These are phyloP conservation scores for Chaetomium strumarium DNA, from an alignment of 2,329 filamentous ascomycete species.

Conservation along the genomic window DNA sequence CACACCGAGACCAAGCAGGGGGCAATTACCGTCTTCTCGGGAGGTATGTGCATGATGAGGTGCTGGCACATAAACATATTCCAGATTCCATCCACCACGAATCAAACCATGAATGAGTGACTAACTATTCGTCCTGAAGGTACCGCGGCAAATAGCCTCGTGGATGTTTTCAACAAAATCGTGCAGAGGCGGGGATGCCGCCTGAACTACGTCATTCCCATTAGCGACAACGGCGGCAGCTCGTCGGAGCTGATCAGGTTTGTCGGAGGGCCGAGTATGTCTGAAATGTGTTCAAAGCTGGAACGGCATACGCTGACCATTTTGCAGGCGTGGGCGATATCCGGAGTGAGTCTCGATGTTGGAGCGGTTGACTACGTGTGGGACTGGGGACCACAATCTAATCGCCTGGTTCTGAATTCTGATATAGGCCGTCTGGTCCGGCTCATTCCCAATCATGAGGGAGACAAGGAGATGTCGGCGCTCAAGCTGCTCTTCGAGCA, in stretches of 20 bases:
- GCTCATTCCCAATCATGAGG: conserved; percentile 67
- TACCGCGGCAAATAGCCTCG: conserved; percentile 88
- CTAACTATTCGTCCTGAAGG: conserved; percentile 37
- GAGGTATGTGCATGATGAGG: conserved; percentile 23
- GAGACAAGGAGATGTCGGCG: conserved; percentile 60
- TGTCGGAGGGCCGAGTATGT: conserved; percentile 80
- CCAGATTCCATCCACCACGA: too few species aligned
- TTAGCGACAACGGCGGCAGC: conserved; percentile 92
- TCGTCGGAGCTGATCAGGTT: conserved; percentile 91
- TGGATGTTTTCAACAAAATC: conserved; percentile 76
- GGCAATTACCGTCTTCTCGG: conserved; percentile 25
- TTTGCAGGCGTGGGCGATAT: conserved; percentile 57
- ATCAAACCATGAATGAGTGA: not conserved
- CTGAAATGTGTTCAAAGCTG: conserved; percentile 10
- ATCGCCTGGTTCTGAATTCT: not conserved
- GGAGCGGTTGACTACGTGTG: not conserved
- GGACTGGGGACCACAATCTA: not conserved
- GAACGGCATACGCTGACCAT: not conserved
- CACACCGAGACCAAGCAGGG: not conserved
- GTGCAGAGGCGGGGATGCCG: conserved; percentile 59
- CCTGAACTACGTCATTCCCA: conserved; percentile 84
- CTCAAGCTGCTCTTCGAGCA: conserved; percentile 86
- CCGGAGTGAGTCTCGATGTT: conserved; percentile 51
- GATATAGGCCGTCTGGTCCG: conserved; percentile 70
- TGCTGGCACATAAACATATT: not conserved